Base-by-base conservation (phyloP, 371 early-diverging fungal species). In the Lichtheimia hyalospora region DNA sequence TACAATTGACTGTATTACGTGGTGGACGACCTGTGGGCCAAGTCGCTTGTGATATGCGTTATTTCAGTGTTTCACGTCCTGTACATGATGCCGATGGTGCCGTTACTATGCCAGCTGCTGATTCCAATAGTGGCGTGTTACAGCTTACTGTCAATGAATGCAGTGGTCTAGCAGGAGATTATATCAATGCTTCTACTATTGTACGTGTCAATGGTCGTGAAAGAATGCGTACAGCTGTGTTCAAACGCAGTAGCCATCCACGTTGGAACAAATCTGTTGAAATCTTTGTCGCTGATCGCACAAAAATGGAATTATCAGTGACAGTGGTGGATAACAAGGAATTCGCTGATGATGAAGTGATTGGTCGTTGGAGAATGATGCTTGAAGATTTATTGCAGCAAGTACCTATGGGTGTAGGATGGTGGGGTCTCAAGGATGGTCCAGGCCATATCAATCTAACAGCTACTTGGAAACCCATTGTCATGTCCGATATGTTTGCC, bases 381-480 rank as follows among this genome's bases (percentile, higher is more conserved):
- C 28, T 74, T 34, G 57, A 58, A 5, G 60, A 66, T 0, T 66
- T 73, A 40, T 70, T 70, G 49, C 34, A 34, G 10, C 73, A 74
- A 20, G 60, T 67, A 2, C 68, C 63, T 13, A 57, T 77, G 15
- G 74, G 73, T 52, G 69, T 70, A 20, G 85, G 84, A 44, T 85
- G 86, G 86, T 81, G 69, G 57, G 57, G 57, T 4, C 60, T 85
- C 5, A 67, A 78, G 49, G 81, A 70, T 25, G 72, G 74, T 34
- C 67, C 69, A 6, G 82, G 86, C 44, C 73, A 77, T 56, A 77
- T 85, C 40, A 78, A 80, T 57, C 16, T 85, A 56, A 68, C 70
- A 21, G 69, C 75, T 51, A 59, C 73, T 21, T 85, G 86, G 86
- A 85, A 85, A 63, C 84, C 84, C 40, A 71, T 84, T 3, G 66